A percentile compares a stretch with the other conserved stretches of the same genome.
phyloP scores from a whole-genome alignment of 2,329 filamentous ascomycete genomes.

The Penicillium frequentans region DNA sequence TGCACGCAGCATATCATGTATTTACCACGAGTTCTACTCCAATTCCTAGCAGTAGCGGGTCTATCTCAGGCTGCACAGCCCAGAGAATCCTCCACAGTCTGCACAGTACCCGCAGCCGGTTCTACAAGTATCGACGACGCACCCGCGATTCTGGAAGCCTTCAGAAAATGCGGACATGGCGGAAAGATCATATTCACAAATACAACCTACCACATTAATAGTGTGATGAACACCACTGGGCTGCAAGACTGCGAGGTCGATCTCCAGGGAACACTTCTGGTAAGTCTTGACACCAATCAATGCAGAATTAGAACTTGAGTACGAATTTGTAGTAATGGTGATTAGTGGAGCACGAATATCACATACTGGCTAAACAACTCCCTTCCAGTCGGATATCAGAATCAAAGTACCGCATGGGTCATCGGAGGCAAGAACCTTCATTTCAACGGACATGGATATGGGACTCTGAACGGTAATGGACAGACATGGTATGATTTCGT shows the following conservation, averaged over 20 bases:
- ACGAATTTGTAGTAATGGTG: neutral
- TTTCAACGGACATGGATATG: constrained; percentile 51
- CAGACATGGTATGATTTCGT: constrained; percentile 44
- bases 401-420: constrained; percentile 52
- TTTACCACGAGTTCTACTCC: neutral
- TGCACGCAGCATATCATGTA: no score
- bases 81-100: neutral
- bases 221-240: constrained; percentile 51
- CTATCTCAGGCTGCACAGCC: neutral
- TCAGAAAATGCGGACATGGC: constrained; percentile 50
- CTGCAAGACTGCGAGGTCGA: constrained; percentile 51
- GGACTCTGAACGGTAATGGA: constrained; percentile 48
- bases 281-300: constrained; percentile 25
- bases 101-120: neutral
- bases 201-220: constrained; percentile 50
- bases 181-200: constrained; percentile 54
- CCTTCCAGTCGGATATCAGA: constrained; percentile 50
- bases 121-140: constrained; percentile 45
- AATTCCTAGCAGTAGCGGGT: neutral
- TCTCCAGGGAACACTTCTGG: constrained; percentile 50
- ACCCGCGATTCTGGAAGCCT: constrained; percentile 53
- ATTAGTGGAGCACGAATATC: constrained; percentile 38
- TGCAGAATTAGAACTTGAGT: no score
- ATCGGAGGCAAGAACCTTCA: constrained; percentile 52
- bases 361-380: constrained; percentile 53